phyloP scores from a whole-genome alignment of 192 early-diverging fungal species.

The Coemansia sp. region DNA sequence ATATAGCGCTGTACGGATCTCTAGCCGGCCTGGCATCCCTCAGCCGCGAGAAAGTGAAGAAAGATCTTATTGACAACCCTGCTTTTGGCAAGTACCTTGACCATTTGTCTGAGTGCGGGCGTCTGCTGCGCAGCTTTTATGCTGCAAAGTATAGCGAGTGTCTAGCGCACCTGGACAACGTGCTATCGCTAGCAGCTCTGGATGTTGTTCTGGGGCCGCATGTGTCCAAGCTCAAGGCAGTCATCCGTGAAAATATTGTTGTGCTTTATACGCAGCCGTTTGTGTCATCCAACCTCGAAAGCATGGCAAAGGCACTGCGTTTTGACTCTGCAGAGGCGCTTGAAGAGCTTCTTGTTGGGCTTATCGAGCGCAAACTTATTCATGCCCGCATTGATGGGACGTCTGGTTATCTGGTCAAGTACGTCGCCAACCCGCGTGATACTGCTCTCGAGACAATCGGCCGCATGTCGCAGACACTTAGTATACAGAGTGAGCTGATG shows the following conservation, averaged over 20 bases:
- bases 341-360: constrained; percentile 22
- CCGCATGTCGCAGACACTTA: constrained; percentile 26
- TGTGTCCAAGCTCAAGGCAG: constrained; percentile 6
- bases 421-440: constrained; percentile 29
- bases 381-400: constrained; percentile 35
- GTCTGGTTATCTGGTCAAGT: constrained; percentile 31
- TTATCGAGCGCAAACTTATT: constrained; percentile 35
- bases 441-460: constrained; percentile 25
- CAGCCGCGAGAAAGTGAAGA: constrained; percentile 26
- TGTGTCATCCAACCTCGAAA: constrained; percentile 24
- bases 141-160: constrained; percentile 27
- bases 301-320: constrained; percentile 34
- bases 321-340: constrained; percentile 23
- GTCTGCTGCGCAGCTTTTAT: constrained; percentile 33
- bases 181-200: constrained; percentile 29
- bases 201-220: constrained; percentile 37
- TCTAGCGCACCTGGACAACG: constrained; percentile 17
- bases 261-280: constrained; percentile 44
- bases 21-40: constrained; percentile 33
- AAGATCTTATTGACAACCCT: constrained; percentile 19
- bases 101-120: constrained; percentile 34
- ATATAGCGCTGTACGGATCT: constrained; percentile 47
- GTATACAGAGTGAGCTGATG: constrained; percentile 31
- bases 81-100: constrained; percentile 42
- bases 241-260: constrained; percentile 32